A percentile compares a stretch with the other conserved stretches of the same genome.
These are phyloP conservation scores for Phytophthora capsici DNA, from an alignment of 352 stramenopile genomes.

Conservation along the genomic window DNA sequence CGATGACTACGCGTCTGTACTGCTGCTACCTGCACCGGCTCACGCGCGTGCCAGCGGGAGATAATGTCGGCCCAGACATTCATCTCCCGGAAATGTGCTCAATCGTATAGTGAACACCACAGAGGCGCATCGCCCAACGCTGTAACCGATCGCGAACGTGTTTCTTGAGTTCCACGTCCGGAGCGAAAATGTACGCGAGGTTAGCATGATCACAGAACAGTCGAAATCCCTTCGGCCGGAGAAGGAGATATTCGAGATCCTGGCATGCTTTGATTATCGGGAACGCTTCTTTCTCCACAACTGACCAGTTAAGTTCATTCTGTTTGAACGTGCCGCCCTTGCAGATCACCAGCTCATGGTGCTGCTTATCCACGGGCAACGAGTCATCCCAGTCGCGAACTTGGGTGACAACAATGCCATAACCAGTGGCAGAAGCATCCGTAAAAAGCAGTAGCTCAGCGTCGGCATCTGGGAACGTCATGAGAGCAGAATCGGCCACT, in stretches of 20 bases:
- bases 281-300: neutral
- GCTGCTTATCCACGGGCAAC: neutral
- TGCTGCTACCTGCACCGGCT: too few species aligned
- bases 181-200: constrained; percentile 2
- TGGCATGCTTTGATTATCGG: neutral
- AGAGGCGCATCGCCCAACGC: constrained; percentile 19
- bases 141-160: constrained; percentile 7
- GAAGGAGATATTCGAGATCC: neutral
- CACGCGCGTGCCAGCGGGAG: too few species aligned
- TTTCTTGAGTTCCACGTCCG: neutral
- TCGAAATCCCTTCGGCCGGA: neutral
- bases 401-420: too few species aligned
- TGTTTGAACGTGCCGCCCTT: neutral
- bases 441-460: too few species aligned
- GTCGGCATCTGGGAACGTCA: too few species aligned
- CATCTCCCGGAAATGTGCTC: constrained; percentile 24
- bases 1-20: too few species aligned
- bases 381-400: too few species aligned
- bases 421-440: too few species aligned
- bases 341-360: neutral
- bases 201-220: constrained; percentile 7
- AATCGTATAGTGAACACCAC: constrained; percentile 23
- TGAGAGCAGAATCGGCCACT: too few species aligned
- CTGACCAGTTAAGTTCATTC: neutral
- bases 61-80: too few species aligned